phyloP scores from a whole-genome alignment of 345 rosid species.

The Rhodamnia argentea region DNA sequence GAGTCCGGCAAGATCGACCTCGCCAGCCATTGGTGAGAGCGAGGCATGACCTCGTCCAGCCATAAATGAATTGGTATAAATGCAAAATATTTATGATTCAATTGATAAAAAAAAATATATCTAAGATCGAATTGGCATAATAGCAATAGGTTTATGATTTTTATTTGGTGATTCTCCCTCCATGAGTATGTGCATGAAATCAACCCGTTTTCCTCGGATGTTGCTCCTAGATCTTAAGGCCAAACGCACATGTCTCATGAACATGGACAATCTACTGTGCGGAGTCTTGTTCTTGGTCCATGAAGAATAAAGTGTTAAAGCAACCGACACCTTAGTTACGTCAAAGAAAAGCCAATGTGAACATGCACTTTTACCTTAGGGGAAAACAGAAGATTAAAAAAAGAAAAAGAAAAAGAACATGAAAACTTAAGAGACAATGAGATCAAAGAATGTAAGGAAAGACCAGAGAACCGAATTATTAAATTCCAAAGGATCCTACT shows the following conservation, averaged over 20 bases:
- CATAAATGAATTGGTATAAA: too few species aligned
- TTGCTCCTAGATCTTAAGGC: background rate
- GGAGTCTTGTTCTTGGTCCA: background rate
- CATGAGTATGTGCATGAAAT: background rate
- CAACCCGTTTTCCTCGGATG: background rate
- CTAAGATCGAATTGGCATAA: too few species aligned
- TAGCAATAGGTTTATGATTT: too few species aligned
- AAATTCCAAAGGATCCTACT: background rate
- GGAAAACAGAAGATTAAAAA: background rate
- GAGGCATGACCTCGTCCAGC: too few species aligned
- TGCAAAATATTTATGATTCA: too few species aligned
- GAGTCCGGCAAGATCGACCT: too few species aligned
- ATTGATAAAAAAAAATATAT: too few species aligned
- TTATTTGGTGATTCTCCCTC: too few species aligned
- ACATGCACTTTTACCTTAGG: background rate
- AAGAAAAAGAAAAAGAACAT: background rate
- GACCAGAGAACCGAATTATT: background rate
- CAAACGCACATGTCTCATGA: background rate
- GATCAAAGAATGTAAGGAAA: background rate
- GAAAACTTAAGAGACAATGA: background rate
- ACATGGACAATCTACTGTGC: background rate
- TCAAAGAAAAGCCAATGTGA: slow-evolving; percentile 15
- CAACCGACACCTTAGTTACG: slow-evolving; percentile 23
- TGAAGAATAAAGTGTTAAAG: slow-evolving; percentile 41
- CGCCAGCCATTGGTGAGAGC: too few species aligned